Base-by-base conservation (phyloP, 208 protist genomes). In the Phytomonas sp. region DNA sequence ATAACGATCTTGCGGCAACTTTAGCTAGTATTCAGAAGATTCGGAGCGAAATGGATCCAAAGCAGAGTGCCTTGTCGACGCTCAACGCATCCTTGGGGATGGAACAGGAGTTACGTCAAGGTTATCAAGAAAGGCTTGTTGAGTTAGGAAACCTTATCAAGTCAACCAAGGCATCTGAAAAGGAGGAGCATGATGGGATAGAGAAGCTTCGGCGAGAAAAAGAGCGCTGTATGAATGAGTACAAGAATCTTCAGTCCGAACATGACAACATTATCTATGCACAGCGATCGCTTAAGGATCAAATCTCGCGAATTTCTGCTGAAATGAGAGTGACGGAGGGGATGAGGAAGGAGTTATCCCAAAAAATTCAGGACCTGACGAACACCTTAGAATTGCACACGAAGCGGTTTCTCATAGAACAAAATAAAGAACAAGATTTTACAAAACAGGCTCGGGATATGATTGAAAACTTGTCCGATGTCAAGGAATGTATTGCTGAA, bases 1-100 rank as follows among this genome's bases (percentile, higher is more conserved):
- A 75, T 16, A 70, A 78, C 34, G 83, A 96, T 65, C 77, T 83
- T 42, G 84, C 82, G 29, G 79, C 91, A 34, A 86, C 86, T 29
- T 73, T 76, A 63, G 81, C 80, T 36, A 86, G 70, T 4, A 74
- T 93, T 14, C 86, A 94, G 73, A 87, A 82, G 33, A 70, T 92
- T 4, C 76, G 77, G 29, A 69, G 70, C 4, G 87, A 92, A 56
- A 81, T 95, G 23, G 87, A 92, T 6, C 78, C 87, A 32, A 93
- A 93, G 73, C 86, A 88, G 37, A 89, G 92, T 71, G 89, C 90
- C 7, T 77, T 97, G n/a, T 87, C 88, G 56, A 94, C 86, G 8
- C 80, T 96, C 60, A 94, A 86, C 71, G 84, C 83, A 29, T 91
- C 89, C 11, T 71, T 96, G 11, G 86, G 91, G 73, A 82, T 86